These are phyloP conservation scores for Vanderwaltozyma verrucispora DNA, from an alignment of 805 yeast genomes.

Conservation along the genomic window DNA sequence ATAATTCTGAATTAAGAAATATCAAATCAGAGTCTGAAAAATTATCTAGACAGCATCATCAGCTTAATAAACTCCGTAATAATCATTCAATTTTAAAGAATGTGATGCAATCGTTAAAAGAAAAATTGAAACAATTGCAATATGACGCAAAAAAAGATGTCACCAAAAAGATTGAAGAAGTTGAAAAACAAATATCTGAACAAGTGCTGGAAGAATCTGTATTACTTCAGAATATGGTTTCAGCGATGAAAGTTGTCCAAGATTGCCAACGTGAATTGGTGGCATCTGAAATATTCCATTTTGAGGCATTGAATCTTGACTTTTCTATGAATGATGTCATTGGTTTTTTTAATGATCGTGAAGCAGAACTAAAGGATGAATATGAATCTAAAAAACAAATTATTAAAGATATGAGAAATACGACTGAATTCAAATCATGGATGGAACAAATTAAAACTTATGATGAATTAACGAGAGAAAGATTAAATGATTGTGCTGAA, in stretches of 20 bases:
- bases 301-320: constrained; percentile 35
- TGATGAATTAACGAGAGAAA: constrained; percentile 31
- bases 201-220: constrained; percentile 16
- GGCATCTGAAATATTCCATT: constrained; percentile 17
- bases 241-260: constrained; percentile 19
- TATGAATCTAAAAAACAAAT: constrained; percentile 23
- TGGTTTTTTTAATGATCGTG: constrained; percentile 23
- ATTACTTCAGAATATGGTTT: constrained; percentile 14
- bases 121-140: constrained; percentile 27
- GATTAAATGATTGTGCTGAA: constrained; percentile 33
- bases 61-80: constrained; percentile 14
- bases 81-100: constrained; percentile 15
- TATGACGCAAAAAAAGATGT: constrained; percentile 35
- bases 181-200: constrained; percentile 23
- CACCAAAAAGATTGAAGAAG: constrained; percentile 29
- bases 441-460: constrained; percentile 26
- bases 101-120: constrained; percentile 22
- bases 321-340: constrained; percentile 25
- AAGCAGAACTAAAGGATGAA: constrained; percentile 18
- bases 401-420: constrained; percentile 18
- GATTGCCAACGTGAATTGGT: constrained; percentile 18
- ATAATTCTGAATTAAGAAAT: constrained; percentile 5
- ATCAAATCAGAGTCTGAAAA: constrained; percentile 1
- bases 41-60: constrained; percentile 6
- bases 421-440: constrained; percentile 21